Evolutionary conservation across 176 grass and related monocot species (phyloP), one percentile per base, ranked within the genome.

Genomic region (Echinochloa phyllopogon): DNA sequence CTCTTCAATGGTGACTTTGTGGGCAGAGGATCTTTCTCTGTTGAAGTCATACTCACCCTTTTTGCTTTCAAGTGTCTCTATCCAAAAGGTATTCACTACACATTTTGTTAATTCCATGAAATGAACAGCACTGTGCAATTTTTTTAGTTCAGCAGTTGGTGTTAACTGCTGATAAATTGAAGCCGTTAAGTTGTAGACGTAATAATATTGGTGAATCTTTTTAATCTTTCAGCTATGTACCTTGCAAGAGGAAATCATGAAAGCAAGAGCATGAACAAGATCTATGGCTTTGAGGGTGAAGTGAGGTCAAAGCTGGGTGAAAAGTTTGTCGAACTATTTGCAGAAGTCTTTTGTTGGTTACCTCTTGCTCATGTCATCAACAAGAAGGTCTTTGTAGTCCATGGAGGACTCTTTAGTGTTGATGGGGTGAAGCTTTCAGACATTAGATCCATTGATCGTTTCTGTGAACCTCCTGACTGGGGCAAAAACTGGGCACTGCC

Each of bases 261-360:
- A 86, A 98, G 93, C 89, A 98, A 87, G 85, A 93, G 83, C 74
- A 98, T 98, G 96, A 98, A 98, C 81, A 98, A 98, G 77, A 98
- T 98, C 75, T 98, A 98, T 81, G 96, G 96, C 65, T 99, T 99
- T 90, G 91, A 96, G 81, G 96, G 96, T 14, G 93, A 99, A 67
- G 91, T 99, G 41, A 93, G 69, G 42, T 96, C 96, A 8, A 99
- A 99, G 67, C 83, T 99, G 83, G 78, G 78, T 1, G 96, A 99
- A 17, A 88, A 39, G 12, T 99, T 98, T 72, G 90, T 96, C 39
- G 93, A 99, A 62, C 83, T 99, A 37, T 99, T 99, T 90, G 91
- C 93, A 14, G 96, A 99, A 82, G 96, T 91, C 37, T 99, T 98
- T 62, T 99, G 96, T 76, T 95, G 81, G 72, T 90, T 96, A 48